Base-by-base conservation (phyloP, 805 yeast genomes). In the Jamesozyma spencerorum region DNA sequence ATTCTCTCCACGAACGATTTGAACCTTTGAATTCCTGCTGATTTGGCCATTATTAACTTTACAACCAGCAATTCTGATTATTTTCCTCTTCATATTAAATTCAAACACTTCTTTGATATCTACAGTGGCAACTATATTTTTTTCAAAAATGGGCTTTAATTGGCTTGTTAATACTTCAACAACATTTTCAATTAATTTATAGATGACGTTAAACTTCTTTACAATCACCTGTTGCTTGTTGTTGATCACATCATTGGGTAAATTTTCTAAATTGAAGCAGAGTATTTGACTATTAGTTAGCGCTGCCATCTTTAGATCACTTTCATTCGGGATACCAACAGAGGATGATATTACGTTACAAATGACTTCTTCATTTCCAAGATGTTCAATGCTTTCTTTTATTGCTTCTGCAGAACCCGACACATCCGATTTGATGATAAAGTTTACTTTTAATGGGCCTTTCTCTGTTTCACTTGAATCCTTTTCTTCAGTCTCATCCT, bases 331-430 rank as follows among this genome's bases (percentile, higher is more conserved):
- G 0, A 76, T 57, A 4, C 97, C 97, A 5, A 88, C 95, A 19
- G 80, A 87, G 29, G 79, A 72, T 34, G 74, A 74, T 3, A 92
- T 61, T 1, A 90, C 77, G n/a, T 69, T 62, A 3, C 87, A 75
- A 44, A 69, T 67, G 5, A 90, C 90, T 54, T 85, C 94, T 1
- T 82, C 84, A 58, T 90, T 88, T 5, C 97, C 97, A n/a, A 92
- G 63, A 11, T 79, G 79, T 43, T 71, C 70, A 36, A 92, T 76
- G 50, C 90, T 78, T 58, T 88, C 96, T 30, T 68, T 72, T 27
- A 92, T 83, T 1, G 98, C 98, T 57, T 92, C 98, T 0, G 85
- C 83, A 0, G 97, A 88, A 0, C 98, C 98, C 49, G 81, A 79
- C 1, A 90, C 97, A 63, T 92, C 98, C 0, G 95, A 84, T 56